phyloP scores from a whole-genome alignment of 2,329 filamentous ascomycete genomes.

The Xylariales sp. region DNA sequence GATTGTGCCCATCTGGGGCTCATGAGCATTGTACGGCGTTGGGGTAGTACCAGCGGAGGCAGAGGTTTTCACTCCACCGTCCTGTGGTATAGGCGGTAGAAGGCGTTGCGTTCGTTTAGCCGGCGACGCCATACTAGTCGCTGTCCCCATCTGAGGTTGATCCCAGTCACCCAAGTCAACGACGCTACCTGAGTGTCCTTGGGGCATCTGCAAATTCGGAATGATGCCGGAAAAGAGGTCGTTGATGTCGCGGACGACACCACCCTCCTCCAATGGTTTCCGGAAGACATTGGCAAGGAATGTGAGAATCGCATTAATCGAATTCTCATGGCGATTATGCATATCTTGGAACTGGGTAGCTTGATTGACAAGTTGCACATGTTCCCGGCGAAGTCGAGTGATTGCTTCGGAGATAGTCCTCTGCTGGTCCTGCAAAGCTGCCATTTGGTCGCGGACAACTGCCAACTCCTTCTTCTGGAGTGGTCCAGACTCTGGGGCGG shows the following conservation, averaged over 20 bases:
- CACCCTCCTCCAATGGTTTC: constrained; percentile 82
- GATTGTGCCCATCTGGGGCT: constrained; percentile 49
- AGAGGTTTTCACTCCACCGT: constrained; percentile 19
- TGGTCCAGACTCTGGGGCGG: constrained; percentile 41
- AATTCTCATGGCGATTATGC: constrained; percentile 95
- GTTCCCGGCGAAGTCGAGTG: constrained; percentile 73
- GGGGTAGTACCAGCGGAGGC: constrained; percentile 26
- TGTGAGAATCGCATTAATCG: constrained; percentile 96
- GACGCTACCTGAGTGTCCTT: constrained; percentile 49
- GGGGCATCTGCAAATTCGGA: constrained; percentile 46
- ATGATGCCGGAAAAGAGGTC: constrained; percentile 80
- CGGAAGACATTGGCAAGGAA: constrained; percentile 97
- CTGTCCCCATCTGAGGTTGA: constrained; percentile 38
- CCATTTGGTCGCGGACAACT: constrained; percentile 73
- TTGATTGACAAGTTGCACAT: constrained; percentile 82
- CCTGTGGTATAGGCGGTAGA: constrained; percentile 47
- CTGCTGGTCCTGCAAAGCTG: constrained; percentile 80
- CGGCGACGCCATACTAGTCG: constrained; percentile 33
- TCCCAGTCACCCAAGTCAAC: constrained; percentile 59
- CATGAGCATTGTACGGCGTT: constrained; percentile 27
- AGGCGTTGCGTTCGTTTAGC: constrained; percentile 49
- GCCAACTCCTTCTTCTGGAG: constrained; percentile 69
- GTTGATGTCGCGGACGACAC: constrained; percentile 68
- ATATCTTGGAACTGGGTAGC: constrained; percentile 84
- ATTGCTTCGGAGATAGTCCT: constrained; percentile 81